A percentile compares a stretch with the other conserved stretches of the same genome.
Evolutionary conservation across 176 grass and related monocot genomes (phyloP).

Genomic region (Dactylis glomerata): DNA sequence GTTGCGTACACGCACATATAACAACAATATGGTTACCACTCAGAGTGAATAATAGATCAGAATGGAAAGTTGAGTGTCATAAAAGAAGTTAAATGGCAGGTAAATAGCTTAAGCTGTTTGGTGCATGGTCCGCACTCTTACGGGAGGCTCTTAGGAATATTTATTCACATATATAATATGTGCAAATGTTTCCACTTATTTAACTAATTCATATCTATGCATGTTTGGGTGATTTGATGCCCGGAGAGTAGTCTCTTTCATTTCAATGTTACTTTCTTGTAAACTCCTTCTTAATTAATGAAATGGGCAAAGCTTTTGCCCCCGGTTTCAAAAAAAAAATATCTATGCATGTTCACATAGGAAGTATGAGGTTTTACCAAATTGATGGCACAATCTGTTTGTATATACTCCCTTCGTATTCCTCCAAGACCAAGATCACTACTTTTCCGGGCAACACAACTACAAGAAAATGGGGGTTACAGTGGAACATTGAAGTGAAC

Average conservation of each 20-base stretch:
- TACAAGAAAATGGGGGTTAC: conserved; percentile 36
- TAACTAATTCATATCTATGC: not conserved
- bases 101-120: not conserved
- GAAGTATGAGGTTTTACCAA: conserved; percentile 24
- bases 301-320: too few relatives aligned
- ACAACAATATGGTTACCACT: not conserved
- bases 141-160: not conserved
- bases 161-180: not conserved
- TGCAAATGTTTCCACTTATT: not conserved
- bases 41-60: not conserved
- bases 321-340: too few relatives aligned
- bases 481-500: conserved; percentile 1
- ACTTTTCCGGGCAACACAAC: conserved; percentile 85
- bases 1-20: not conserved
- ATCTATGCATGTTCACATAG: not conserved
- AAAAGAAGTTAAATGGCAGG: not conserved
- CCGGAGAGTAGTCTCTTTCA: too few relatives aligned
- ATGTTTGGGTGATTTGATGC: too few relatives aligned
- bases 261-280: too few relatives aligned
- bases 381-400: conserved; percentile 92
- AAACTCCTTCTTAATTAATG: too few relatives aligned
- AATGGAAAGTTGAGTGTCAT: not conserved
- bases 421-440: conserved; percentile 81
- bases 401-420: conserved; percentile 69
- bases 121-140: not conserved